These are phyloP conservation scores for Fusarium nygamai DNA, from an alignment of 2,329 filamentous ascomycete genomes.

Conservation along the genomic window DNA sequence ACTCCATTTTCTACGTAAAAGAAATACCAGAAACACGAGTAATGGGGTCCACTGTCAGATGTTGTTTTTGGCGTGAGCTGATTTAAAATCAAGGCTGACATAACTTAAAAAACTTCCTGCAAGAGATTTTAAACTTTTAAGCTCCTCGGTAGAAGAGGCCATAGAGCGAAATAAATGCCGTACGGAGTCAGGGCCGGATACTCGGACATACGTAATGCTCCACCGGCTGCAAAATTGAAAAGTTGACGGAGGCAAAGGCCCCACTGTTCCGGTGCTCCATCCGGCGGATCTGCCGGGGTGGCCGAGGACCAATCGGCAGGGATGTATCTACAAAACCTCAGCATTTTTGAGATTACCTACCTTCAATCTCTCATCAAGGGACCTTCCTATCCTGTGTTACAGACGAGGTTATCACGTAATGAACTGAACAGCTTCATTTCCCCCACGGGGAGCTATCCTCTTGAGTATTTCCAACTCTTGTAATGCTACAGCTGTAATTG, in stretches of 20 bases:
- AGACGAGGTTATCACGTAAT: conserved; percentile 30
- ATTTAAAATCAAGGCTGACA: neutral
- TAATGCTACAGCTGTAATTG: conserved; percentile 23
- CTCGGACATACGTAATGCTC: neutral
- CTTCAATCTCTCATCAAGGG: conserved; percentile 1
- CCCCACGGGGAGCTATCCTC: conserved; percentile 24
- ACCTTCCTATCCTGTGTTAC: conserved; percentile 14
- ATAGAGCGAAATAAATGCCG: neutral
- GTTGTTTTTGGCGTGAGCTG: neutral
- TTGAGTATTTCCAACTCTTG: neutral
- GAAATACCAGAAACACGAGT: conserved; percentile 29
- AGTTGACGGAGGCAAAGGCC: neutral
- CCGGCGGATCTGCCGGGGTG: conserved; percentile 25
- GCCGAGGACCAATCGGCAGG: conserved; percentile 30
- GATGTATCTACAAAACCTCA: neutral
- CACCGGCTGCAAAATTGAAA: neutral
- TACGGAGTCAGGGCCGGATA: neutral
- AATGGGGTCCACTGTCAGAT: conserved; percentile 6
- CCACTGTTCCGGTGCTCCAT: conserved; percentile 13
- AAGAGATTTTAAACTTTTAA: too few species aligned
- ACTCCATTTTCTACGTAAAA: conserved; percentile 40
- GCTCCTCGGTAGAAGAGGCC: too few species aligned
- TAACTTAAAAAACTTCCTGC: neutral
- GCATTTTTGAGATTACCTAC: conserved; percentile 3
- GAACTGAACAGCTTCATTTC: neutral